These are phyloP conservation scores for Pseudocercospora ulei DNA, from an alignment of 2,329 filamentous ascomycete genomes.

Conservation along the genomic window DNA sequence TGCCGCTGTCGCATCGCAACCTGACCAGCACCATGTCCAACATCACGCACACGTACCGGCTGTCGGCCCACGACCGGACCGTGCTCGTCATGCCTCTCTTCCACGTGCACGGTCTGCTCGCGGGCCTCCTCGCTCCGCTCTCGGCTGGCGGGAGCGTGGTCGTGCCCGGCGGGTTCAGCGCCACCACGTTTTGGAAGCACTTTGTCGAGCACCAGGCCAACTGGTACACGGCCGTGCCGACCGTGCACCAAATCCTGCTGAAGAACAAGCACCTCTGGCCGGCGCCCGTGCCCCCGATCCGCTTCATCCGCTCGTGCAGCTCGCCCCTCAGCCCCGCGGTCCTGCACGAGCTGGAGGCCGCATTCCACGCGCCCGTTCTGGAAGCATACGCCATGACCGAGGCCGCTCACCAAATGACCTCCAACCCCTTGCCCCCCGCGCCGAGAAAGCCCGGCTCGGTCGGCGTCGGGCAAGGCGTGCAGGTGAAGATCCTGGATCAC, in stretches of 20 bases:
- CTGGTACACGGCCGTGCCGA: slow-evolving; percentile 90
- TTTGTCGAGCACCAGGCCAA: slow-evolving; percentile 66
- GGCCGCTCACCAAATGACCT: slow-evolving; percentile 76
- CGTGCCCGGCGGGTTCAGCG: slow-evolving; percentile 70
- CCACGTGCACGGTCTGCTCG: slow-evolving; percentile 81
- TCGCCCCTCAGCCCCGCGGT: slow-evolving; percentile 72
- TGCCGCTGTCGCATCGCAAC: slow-evolving; percentile 72
- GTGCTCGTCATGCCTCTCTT: slow-evolving; percentile 86
- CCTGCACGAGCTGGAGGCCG: slow-evolving; percentile 67
- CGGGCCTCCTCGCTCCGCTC: slow-evolving; percentile 69
- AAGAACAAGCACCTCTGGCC: slow-evolving; percentile 55
- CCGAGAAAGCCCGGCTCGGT: slow-evolving; percentile 74
- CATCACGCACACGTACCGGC: slow-evolving; percentile 65
- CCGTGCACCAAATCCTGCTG: slow-evolving; percentile 81
- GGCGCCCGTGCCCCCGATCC: slow-evolving; percentile 58
- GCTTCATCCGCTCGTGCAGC: slow-evolving; percentile 81
- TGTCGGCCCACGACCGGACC: slow-evolving; percentile 62
- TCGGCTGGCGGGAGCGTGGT: slow-evolving; percentile 67
- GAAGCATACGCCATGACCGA: slow-evolving; percentile 93
- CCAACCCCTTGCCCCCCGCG: slow-evolving; percentile 51
- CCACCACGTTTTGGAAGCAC: slow-evolving; percentile 70
- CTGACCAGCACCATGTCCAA: slow-evolving; percentile 75
- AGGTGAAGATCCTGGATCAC: slow-evolving; percentile 65
- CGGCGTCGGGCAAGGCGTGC: slow-evolving; percentile 72
- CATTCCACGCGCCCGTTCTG: slow-evolving; percentile 68